phyloP scores from a whole-genome alignment of 352 stramenopile genomes.

The Globisporangium ultimum region DNA sequence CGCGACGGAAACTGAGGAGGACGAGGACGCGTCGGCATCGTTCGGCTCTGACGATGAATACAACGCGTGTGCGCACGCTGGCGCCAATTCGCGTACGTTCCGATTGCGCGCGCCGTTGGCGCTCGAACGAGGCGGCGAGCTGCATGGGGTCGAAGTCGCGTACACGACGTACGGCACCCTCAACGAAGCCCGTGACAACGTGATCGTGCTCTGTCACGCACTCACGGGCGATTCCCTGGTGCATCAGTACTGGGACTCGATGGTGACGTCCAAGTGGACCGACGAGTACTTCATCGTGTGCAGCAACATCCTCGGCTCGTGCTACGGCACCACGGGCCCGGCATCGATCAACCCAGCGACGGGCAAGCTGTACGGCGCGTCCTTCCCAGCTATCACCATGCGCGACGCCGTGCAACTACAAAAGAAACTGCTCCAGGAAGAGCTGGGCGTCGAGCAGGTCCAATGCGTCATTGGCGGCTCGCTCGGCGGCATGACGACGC shows the following conservation, averaged over 20 bases:
- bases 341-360: slow-evolving; percentile 76
- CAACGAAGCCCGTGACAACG: slow-evolving; percentile 48
- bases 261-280: slow-evolving; percentile 94
- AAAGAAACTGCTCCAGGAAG: slow-evolving; percentile 85
- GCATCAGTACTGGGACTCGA: slow-evolving; percentile 92
- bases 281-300: slow-evolving; percentile 97
- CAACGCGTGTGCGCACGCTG: slow-evolving; percentile 41
- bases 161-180: slow-evolving; percentile 95
- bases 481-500: slow-evolving; percentile 97
- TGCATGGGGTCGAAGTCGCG: slow-evolving; percentile 76
- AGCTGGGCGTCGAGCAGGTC: slow-evolving; percentile 84
- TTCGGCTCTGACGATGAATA: slow-evolving; percentile 60
- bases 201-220: slow-evolving; percentile 89
- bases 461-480: slow-evolving; percentile 92
- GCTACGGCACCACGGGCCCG: slow-evolving; percentile 92
- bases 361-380: slow-evolving; percentile 69
- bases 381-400: slow-evolving; percentile 91
- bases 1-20: background rate
- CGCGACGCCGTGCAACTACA: slow-evolving; percentile 92
- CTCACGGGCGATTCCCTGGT: slow-evolving; percentile 94
- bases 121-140: slow-evolving; percentile 61
- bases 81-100: slow-evolving; percentile 41
- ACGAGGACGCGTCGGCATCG: background rate
- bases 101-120: slow-evolving; percentile 33
- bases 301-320: slow-evolving; percentile 94